Base-by-base conservation (phyloP, 257 asterid species). In the Cruciata laevipes region DNA sequence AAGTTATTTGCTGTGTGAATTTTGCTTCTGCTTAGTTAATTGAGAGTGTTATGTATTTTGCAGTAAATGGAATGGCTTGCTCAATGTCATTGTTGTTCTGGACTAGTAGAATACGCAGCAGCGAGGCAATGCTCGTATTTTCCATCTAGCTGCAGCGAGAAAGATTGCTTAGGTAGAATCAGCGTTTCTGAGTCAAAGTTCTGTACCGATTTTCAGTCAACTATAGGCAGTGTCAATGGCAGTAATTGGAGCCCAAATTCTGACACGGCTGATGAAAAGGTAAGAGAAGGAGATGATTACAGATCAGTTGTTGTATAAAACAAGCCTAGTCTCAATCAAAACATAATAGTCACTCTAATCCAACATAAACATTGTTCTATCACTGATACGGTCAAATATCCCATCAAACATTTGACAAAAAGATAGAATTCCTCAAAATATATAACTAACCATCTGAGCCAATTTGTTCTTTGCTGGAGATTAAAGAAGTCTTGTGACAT, bases 211-310 rank as follows among this genome's bases (percentile, higher is more conserved):
- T 63, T 63, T 20, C 53, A 18, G 21, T n/a, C 5, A 13, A 3
- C 44, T 40, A 3, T 16, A 27, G 33, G 40, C 44, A 17, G 7
- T 9, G 18, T 9, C 59, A 79, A 59, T 72, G 38, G 75, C 57
- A 66, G 32, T 64, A 55, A 21, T 44, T 64, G 63, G 33, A 44
- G 62, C 63, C 16, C 61, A 21, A 32, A 56, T 23, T 20, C 62
- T 24, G 62, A 74, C 49, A 65, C 62, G 10, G 59, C 59, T 5
- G 25, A 53, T 53, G 59, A 21, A 6, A 18, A 18, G 13, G 59
- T 53, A 18, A 17, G 27, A 37, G 84, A 68, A 69, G 92, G 91
- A 55, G 77, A 70, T 30, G 89, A 83, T 66, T 90, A 86, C n/a
- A n/a, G n/a, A n/a, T n/a, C n/a, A n/a, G n/a, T n/a, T n/a, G n/a